Base-by-base conservation (phyloP, 495 filamentous ascomycete species). In the Hypoxylon perforatum region DNA sequence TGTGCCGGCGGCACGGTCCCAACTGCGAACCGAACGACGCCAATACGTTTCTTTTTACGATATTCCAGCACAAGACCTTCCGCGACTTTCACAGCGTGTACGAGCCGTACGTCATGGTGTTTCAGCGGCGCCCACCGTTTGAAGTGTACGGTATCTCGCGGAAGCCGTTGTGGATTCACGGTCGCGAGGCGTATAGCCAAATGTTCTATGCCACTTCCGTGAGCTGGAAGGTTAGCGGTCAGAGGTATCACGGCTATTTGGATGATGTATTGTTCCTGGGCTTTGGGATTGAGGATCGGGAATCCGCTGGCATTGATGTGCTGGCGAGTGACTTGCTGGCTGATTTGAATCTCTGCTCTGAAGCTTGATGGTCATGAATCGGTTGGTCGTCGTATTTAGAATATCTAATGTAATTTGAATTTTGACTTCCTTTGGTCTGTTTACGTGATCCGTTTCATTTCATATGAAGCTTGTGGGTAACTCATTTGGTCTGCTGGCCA, bases 161-260 rank as follows among this genome's bases (percentile, higher is more conserved):
- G 46, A 78, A 79, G 67, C 83, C 84, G 6, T 33, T 85, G 0
- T 86, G 84, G 84, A 84, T 86, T 33, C 65, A 75, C 33, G 85
- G 84, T 3, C 71, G 83, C 6, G 18, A 61, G 33, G n/a, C 33
- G 15, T 17, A 51, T 4, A 67, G 74, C 12, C 76, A 81, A 35
- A 83, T 85, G 82, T 58, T 86, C 12, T 85, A 83, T 42, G 69
- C 86, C 15, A 85, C 79, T 0, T 81, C 78, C n/a, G 77, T 84
- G 21, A 84, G 76, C 61, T 87, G 84, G 84, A 83, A 79, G 65
- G 67, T 44, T 0, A 63, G 65, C 1, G 77, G 75, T 0, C 65
- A 73, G 63, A 82, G 71, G 47, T 83, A 85, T 63, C 79, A 84
- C 57, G 83, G 82, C 5, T 81, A 78, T 51, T 30, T 79, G 0